Base-by-base conservation (phyloP, 2,329 filamentous ascomycete species). In the Falciphora oryzae region DNA sequence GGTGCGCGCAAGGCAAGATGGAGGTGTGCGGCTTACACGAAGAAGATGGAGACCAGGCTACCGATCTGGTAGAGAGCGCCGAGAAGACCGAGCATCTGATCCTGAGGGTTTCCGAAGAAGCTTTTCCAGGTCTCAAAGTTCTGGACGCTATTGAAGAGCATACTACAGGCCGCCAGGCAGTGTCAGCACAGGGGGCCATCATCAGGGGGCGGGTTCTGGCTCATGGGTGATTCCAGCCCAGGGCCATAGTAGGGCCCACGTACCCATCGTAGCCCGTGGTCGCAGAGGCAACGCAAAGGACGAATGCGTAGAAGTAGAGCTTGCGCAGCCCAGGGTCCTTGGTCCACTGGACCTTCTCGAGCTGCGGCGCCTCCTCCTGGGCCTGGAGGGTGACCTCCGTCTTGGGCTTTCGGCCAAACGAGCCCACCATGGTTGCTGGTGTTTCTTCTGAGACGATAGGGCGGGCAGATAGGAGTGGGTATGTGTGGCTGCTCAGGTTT, bases 11-110 rank as follows among this genome's bases (percentile, higher is more conserved):
- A 35, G 29, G 11, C 3, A 28, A 38, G 29, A 31, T 16, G 22
- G 3, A 3, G 11, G 25, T 3, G 18, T n/a, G 8, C 4, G 14
- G 69, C 76, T 73, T 72, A 78, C 76, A 87, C 83, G 38, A 87
- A 75, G 2, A 83, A 84, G 57, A 88, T 82, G 29, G 82, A 83
- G 58, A 77, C 74, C 66, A 88, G 79, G 65, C 82, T 83, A 59
- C 85, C 85, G 57, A 88, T 80, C 68, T 84, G 84, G 73, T 87
- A 88, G 67, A 84, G 80, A 10, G 85, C 83, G 13, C 80, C 81
- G 3, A 88, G 77, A 38, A 88, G 78, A 63, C 85, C 85, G 10
- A 80, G 73, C 72, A 73, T 68, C 66, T 75, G 71, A 68, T 80
- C 72, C 71, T 78, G 57, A 0, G 77, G 83, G 65, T 82, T 62